Conservation (phyloP, 179 eudicot species). For the Camellia oleifera region DNA sequence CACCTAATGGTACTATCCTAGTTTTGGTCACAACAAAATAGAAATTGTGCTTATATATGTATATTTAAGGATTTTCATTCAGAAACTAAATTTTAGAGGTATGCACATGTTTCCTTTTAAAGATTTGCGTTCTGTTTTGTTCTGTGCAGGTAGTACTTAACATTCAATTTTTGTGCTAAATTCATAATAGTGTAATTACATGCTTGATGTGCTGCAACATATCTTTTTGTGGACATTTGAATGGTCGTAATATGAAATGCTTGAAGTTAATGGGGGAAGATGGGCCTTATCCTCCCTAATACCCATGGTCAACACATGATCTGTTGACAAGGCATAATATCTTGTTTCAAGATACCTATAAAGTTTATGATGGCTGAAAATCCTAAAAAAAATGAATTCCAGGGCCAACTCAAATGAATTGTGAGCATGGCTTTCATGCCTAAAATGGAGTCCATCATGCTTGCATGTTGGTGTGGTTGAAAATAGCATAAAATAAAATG, state of each 20-base stretch:
- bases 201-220: neutral
- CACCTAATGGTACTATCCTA: constrained; percentile 68
- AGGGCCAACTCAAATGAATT: neutral
- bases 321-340: too few relatives aligned
- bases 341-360: too few relatives aligned
- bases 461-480: neutral
- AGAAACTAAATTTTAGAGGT: constrained; percentile 38
- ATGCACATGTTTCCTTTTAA: constrained; percentile 10
- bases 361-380: neutral
- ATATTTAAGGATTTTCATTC: neutral
- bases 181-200: neutral
- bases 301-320: too few relatives aligned
- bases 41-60: neutral
- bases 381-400: neutral
- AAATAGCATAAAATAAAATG: neutral
- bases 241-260: neutral
- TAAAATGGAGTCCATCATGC: neutral
- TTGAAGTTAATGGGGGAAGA: neutral
- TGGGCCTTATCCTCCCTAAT: too few relatives aligned
- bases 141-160: neutral
- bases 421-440: neutral
- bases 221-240: neutral
- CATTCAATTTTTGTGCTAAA: neutral
- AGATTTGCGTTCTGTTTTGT: neutral
- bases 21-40: neutral